Base-by-base conservation (phyloP, 2,329 filamentous ascomycete species). In the Zasmidium citrigriseum region DNA sequence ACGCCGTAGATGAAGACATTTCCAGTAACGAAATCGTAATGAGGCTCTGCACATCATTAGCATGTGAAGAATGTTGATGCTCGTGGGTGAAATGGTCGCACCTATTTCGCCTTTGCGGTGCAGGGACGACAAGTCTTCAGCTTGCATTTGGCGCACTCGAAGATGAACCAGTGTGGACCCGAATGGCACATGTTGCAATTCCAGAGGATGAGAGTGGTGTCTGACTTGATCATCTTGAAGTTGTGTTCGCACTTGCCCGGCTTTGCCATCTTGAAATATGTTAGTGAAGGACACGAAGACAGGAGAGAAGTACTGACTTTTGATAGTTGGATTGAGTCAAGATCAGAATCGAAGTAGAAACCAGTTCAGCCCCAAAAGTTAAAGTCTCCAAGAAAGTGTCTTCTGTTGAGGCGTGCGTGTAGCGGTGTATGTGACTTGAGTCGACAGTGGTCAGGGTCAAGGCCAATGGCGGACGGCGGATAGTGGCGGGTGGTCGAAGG, bases 111-210 rank as follows among this genome's bases (percentile, higher is more conserved):
- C 67, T 80, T 80, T 57, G 71, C 64, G 2, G 75, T 73, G 72
- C 79, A 81, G 22, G 76, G 76, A 45, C 75, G 71, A 72, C 80
- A 82, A 5, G 76, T 77, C 74, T 81, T 80, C 59, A 80, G 69
- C 70, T 80, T 81, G 76, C 80, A 82, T 55, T 76, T 74, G 46
- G 73, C 64, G 69, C 80, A 82, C 66, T 82, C 78, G 65, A 73
- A 81, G 70, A 82, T 82, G 71, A 73, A 78, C 71, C 76, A 79
- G 68, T 81, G 78, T 18, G 78, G 78, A 3, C 79, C 79, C 1
- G 76, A 79, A 65, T 81, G 79, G 70, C 80, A 82, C 65, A 78
- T 68, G 67, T 80, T 78, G 75, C 80, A 82, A 57, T 80, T 79
- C 80, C 80, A 82, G 56, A 79, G 72, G 58, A 82, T 76, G 61